Base-by-base conservation (phyloP, 23 red algal species). In the Gracilaria caudata region DNA sequence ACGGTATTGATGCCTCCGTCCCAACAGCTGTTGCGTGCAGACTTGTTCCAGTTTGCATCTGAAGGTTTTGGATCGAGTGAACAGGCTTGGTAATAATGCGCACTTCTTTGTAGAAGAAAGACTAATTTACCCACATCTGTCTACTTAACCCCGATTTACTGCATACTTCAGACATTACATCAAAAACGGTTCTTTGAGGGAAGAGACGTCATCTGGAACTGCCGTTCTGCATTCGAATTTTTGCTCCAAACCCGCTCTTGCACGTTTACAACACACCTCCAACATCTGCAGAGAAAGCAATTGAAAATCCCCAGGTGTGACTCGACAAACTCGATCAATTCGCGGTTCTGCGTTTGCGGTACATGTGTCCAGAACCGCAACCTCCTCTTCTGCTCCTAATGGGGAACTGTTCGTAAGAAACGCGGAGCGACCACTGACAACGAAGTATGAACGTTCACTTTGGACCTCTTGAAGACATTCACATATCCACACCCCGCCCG, bases 1-100 rank as follows among this genome's bases (percentile, higher is more conserved):
- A 91, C 87, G 10, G 87, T 91, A 7, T 66, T 91, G n/a, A 0
- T 91, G 30, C 87, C 87, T 30, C 87, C 87, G 51, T 91, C 87
- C 29, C 87, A 91, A 38, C 78, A 75, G 19, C 24, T 82, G 12
- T 58, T 91, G 37, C 57, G 59, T 21, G 49, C 87, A 33, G 78
- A 81, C 40, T 26, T 74, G 51, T 91, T 89, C 68, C 64, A 61
- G 8, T 68, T 57, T 30, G 40, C 43, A 3, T 10, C 45, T 51
- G 41, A 79, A 41, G 25, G 51, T 20, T 29, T 11, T 47, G 71
- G 68, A 21, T 17, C 53, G 21, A 13, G 53, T 21, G 53, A 57
- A 45, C 43, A n/a, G n/a, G 43, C 43, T 45, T 45, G 43, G 43
- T 45, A n/a, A n/a, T n/a, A n/a, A n/a, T n/a, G n/a, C n/a, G n/a